These are phyloP conservation scores for Hypoxylon sp. DNA, from an alignment of 2,329 filamentous ascomycete genomes.

Conservation along the genomic window DNA sequence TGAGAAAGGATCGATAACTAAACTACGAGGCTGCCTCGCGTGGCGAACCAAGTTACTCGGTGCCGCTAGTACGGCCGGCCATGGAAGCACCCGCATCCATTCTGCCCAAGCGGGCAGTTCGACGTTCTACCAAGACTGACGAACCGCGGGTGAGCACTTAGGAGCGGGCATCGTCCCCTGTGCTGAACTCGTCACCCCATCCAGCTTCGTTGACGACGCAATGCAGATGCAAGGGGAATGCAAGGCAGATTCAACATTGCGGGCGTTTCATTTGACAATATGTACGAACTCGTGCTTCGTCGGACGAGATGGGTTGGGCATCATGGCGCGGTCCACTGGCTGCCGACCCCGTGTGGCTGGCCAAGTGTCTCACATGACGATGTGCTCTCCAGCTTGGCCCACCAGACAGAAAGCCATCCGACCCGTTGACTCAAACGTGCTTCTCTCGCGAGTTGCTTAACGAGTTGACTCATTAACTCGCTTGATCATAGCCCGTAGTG, in stretches of 20 bases:
- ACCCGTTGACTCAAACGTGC: background rate
- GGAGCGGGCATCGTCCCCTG: background rate
- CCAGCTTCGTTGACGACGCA: background rate
- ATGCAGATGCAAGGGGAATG: too few species aligned
- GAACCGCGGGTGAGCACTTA: constrained; percentile 5
- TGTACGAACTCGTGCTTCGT: background rate
- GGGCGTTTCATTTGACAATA: background rate
- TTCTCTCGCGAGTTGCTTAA: background rate
- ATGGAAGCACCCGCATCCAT: background rate
- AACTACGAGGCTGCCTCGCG: constrained; percentile 11
- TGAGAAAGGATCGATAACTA: background rate
- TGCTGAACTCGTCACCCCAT: background rate
- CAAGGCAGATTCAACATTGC: too few species aligned
- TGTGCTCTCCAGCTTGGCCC: constrained; percentile 1
- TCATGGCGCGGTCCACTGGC: constrained; percentile 9
- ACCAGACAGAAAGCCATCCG: constrained; percentile 15
- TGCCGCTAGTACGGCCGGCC: background rate
- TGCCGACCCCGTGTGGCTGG: background rate
- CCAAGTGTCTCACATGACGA: constrained; percentile 15
- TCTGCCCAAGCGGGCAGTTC: background rate
- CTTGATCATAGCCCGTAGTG: background rate
- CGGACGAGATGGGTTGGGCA: background rate
- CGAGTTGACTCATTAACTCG: background rate
- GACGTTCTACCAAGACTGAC: constrained; percentile 2
- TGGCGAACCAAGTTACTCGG: constrained; percentile 4